Evolutionary conservation across 768 basidiomycete genomes (phyloP).

Genomic region (Mycena galericulata): DNA sequence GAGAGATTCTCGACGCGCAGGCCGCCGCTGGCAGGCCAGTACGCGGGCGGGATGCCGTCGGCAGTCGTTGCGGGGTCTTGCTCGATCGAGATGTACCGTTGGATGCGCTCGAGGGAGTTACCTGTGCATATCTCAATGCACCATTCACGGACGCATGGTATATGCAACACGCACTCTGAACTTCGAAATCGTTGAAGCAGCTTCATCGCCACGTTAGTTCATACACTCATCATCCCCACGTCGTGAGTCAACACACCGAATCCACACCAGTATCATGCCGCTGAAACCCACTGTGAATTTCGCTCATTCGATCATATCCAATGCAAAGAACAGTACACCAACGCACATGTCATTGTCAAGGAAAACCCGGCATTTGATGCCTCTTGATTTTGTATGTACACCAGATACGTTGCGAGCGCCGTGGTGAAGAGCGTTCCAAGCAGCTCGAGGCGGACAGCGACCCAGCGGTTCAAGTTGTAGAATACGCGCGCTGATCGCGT

Average conservation of each 20-base stretch:
- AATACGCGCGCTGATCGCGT: constrained; percentile 21
- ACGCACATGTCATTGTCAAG: constrained; percentile 45
- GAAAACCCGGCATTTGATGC: constrained; percentile 64
- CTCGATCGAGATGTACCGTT: constrained; percentile 66
- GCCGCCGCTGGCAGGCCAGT: constrained; percentile 51
- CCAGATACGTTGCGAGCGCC: constrained; percentile 12
- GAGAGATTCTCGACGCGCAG: constrained; percentile 45
- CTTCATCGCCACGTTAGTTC: neutral
- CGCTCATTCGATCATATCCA: constrained; percentile 38
- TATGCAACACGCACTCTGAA: constrained; percentile 49
- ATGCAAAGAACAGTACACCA: constrained; percentile 40
- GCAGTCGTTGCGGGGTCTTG: constrained; percentile 59
- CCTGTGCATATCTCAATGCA: constrained; percentile 48
- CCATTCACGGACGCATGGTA: neutral
- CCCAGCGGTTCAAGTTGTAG: constrained; percentile 56
- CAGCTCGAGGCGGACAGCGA: constrained; percentile 21
- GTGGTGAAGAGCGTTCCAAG: constrained; percentile 33
- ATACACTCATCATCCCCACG: too few relatives aligned
- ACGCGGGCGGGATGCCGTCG: constrained; percentile 63
- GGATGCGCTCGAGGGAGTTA: constrained; percentile 60
- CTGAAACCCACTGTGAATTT: constrained; percentile 61
- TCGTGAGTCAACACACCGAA: constrained; percentile 39
- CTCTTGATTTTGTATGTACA: constrained; percentile 29
- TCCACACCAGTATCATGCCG: constrained; percentile 63
- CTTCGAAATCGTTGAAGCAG: constrained; percentile 57